phyloP scores from a whole-genome alignment of 1,284 basidiomycete species.

The Ceratobasidium sp. region DNA sequence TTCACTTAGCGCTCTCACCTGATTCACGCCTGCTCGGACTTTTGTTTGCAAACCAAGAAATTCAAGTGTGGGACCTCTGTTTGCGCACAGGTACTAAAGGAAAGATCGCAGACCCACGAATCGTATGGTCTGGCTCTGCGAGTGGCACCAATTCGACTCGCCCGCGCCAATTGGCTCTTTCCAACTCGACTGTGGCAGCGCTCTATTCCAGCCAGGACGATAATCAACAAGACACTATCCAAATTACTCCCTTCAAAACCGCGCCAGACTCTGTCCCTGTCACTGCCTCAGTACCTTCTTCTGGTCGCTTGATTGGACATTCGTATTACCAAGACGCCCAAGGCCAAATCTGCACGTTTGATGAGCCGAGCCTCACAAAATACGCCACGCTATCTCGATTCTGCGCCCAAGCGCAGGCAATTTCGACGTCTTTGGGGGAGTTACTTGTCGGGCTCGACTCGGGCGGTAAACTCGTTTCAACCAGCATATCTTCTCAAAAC shows the following conservation, averaged over 20 bases:
- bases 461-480: conserved; percentile 72
- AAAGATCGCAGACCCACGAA: conserved; percentile 68
- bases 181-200: conserved; percentile 36
- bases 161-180: conserved; percentile 22
- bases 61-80: conserved; percentile 78
- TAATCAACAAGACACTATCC: conserved; percentile 47
- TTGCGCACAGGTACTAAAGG: conserved; percentile 73
- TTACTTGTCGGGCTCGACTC: conserved; percentile 77
- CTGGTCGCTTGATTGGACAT: conserved; percentile 29
- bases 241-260: conserved; percentile 23
- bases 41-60: conserved; percentile 65
- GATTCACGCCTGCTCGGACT: conserved; percentile 72
- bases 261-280: background rate
- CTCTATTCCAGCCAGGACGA: conserved; percentile 39
- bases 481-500: conserved; percentile 48
- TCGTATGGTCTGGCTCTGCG: conserved; percentile 63
- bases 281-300: background rate
- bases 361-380: background rate
- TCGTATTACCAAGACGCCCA: conserved; percentile 37
- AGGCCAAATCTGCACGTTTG: conserved; percentile 23
- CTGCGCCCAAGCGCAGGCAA: conserved; percentile 64
- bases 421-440: conserved; percentile 48
- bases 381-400: conserved; percentile 70
- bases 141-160: background rate
- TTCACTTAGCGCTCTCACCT: conserved; percentile 76